Evolutionary conservation across 768 basidiomycete genomes (phyloP), one percentile per base, ranked within the genome.

Genomic region (Amanita rimosa): DNA sequence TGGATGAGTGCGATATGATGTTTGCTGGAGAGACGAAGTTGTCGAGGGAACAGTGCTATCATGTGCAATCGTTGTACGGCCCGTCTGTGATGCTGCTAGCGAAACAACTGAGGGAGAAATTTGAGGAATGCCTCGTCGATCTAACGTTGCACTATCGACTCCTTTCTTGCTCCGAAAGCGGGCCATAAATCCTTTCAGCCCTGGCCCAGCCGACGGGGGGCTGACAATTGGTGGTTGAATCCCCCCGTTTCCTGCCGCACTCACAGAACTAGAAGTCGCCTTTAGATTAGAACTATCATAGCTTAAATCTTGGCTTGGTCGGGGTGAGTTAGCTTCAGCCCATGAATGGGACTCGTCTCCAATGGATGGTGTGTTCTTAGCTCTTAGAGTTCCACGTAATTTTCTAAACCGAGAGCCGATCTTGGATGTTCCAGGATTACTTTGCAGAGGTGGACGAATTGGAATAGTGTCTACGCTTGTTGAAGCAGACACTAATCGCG

Each of bases 111-210:
- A 49, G 44, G 55, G 42, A 44, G 54, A 44, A 34, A 46, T 38
- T n/a, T 37, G 63, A 51, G 38, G 64, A 51, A 40, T 46, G 35
- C 22, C 38, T 22, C 44, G 35, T 9, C 49, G 36, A 31, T 52
- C 55, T 8, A 55, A 55, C 4, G 55, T 54, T 13, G 52, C 44
- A 19, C 33, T 59, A 52, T 49, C 57, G 54, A 35, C 47, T 47
- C 68, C 69, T 52, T 72, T 74, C 53, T 73, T 74, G 29, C 66
- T 63, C 33, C 85, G 74, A 60, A 90, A 85, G 26, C 84, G 78
- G 24, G 85, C 77, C 76, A 91, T 88, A 62, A 91, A 82, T 11
- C 86, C 82, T 62, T 79, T 85, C 21, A 90, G 58, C 17, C 85
- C 82, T 29, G 87, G 87, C 16, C 80, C 72, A 22, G 83, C 76